phyloP scores from a whole-genome alignment of 805 yeast genomes.

The Brettanomyces anomalus region DNA sequence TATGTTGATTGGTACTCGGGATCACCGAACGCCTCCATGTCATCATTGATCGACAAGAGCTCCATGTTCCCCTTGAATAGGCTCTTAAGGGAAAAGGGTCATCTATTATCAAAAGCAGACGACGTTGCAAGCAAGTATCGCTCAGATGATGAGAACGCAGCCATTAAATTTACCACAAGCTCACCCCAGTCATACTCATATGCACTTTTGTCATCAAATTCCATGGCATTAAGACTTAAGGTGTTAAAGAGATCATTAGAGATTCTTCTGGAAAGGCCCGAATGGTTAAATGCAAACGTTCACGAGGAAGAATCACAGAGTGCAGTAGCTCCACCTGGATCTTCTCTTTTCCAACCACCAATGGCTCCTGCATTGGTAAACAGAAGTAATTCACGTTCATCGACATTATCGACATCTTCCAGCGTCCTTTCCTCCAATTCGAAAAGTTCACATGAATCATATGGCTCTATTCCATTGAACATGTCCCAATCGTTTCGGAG shows the following conservation, averaged over 20 bases:
- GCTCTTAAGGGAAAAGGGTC: not conserved
- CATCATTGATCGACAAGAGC: not conserved
- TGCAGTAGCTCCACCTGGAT: not conserved
- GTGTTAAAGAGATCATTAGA: slow-evolving; percentile 71
- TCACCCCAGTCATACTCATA: slow-evolving; percentile 82
- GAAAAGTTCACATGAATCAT: not conserved
- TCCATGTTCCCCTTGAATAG: not conserved
- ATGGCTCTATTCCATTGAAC: not conserved
- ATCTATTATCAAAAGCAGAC: not conserved
- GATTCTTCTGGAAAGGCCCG: slow-evolving; percentile 59
- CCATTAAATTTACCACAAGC: slow-evolving; percentile 57
- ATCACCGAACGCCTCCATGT: not conserved
- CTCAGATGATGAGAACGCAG: slow-evolving; percentile 4
- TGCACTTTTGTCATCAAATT: slow-evolving; percentile 73
- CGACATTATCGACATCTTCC: not conserved
- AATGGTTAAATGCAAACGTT: slow-evolving; percentile 12
- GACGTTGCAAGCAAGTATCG: not conserved
- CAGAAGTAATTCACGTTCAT: not conserved
- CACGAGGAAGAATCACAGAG: not conserved
- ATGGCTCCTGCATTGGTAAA: not conserved
- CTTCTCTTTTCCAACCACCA: not conserved
- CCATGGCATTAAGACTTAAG: slow-evolving; percentile 64
- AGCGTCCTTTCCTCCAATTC: not conserved
- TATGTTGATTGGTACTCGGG: not conserved
- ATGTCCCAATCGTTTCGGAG: slow-evolving; percentile 6